Conservation (phyloP, 192 early-diverging fungal genomes). For the Haplosporangium gracile region DNA sequence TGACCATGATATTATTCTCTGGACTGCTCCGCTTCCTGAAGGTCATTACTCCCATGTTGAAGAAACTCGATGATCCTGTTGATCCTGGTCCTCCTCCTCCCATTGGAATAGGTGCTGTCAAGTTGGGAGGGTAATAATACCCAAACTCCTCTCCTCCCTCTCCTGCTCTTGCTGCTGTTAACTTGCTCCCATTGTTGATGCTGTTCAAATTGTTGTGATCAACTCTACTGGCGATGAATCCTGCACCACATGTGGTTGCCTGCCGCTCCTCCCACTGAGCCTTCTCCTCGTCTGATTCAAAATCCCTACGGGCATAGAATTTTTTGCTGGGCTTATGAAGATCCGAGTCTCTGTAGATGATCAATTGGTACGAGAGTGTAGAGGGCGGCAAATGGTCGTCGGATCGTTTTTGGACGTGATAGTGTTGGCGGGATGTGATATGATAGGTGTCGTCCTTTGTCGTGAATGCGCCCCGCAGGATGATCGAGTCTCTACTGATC, state of each 20-base stretch:
- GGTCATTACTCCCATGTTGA: neutral
- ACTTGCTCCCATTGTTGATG: neutral
- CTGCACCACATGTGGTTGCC: neutral
- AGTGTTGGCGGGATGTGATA: conserved; percentile 34
- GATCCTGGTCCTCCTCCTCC: neutral
- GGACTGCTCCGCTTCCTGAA: conserved; percentile 11
- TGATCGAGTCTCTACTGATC: conserved; percentile 5
- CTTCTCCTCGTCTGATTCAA: neutral
- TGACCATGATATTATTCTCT: conserved; percentile 17
- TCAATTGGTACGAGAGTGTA: neutral
- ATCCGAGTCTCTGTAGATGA: conserved; percentile 40
- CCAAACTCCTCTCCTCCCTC: neutral
- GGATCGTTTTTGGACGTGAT: conserved; percentile 27
- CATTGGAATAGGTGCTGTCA: conserved; percentile 1
- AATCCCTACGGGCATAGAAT: neutral
- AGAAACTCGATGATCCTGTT: neutral
- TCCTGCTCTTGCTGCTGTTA: neutral
- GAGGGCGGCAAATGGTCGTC: conserved; percentile 11
- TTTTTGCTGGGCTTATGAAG: neutral
- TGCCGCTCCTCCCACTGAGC: neutral
- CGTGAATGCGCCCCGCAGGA: conserved; percentile 30
- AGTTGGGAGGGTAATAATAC: conserved; percentile 30
- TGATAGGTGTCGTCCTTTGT: conserved; percentile 19
- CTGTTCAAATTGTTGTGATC: neutral
- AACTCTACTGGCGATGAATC: neutral